These are phyloP conservation scores for Russula lepida DNA, from an alignment of 768 basidiomycete species.

Conservation along the genomic window DNA sequence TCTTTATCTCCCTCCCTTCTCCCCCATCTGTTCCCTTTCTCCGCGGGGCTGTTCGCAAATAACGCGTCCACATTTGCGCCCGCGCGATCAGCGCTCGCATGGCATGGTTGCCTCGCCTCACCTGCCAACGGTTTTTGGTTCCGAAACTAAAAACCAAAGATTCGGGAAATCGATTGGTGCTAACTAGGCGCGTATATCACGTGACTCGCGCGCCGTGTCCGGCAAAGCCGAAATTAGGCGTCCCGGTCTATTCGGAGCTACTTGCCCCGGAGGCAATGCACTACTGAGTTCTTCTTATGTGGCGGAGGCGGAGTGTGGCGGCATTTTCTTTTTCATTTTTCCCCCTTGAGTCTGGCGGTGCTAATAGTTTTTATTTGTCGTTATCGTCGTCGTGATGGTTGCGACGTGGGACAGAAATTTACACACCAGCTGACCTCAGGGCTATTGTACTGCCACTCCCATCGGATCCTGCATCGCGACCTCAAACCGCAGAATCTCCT, in stretches of 20 bases:
- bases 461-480: slow-evolving; percentile 49
- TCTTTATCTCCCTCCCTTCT: background rate
- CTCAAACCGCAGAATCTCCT: slow-evolving; percentile 50
- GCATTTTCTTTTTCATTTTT: background rate
- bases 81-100: slow-evolving; percentile 24
- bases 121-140: slow-evolving; percentile 6
- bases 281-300: background rate
- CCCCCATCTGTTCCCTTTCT: background rate
- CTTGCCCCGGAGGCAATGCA: background rate
- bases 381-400: background rate
- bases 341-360: background rate
- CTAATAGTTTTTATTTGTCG: background rate
- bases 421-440: slow-evolving; percentile 89
- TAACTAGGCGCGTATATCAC: background rate
- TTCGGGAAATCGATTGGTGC: background rate
- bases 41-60: background rate
- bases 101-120: background rate
- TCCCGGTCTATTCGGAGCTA: background rate
- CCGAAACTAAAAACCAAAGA: slow-evolving; percentile 26
- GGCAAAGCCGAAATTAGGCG: background rate
- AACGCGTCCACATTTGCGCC: slow-evolving; percentile 24
- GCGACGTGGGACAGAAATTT: slow-evolving; percentile 64
- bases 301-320: slow-evolving; percentile 3
- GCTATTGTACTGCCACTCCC: slow-evolving; percentile 56
- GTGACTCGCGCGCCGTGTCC: slow-evolving; percentile 2